Evolutionary conservation across 2,329 filamentous ascomycete species (phyloP), one percentile per base, ranked within the genome.

Genomic region (Aureobasidium sp.): DNA sequence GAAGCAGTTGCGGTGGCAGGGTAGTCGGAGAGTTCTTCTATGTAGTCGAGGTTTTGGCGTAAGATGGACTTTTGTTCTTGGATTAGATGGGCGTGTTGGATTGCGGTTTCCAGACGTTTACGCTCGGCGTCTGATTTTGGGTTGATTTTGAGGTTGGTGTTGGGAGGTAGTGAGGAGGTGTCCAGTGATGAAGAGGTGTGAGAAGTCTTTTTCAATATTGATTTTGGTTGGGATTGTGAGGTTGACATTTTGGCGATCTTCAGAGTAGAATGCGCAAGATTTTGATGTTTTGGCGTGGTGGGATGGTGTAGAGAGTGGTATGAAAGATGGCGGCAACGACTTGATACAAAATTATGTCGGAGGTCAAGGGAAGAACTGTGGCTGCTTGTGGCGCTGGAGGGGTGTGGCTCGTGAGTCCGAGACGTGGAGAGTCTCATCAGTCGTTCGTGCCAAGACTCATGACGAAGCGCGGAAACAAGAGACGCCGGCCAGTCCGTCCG

Each of bases 21-120:
- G 53, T 82, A 79, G 62, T 84, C 86, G 66, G 89, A 84, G 5
- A 96, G 86, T 15, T 83, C 78, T 68, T 96, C 82, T 65, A 93
- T 84, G 69, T 82, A 81, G 66, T 87, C 81, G 62, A 92, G 81
- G 66, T 97, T 93, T 65, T 86, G 12, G 77, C 43, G 83, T 77
- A 96, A 88, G 66, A 89, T 81, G 53, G 89, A 84, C 74, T 93
- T 95, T 70, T 89, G 89, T 68, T 90, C 82, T 74, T 96, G 89
- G 57, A 97, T 86, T 61, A 90, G 84, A 67, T 83, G 83, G 46
- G 93, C 93, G 78, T 97, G 92, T 70, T 91, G 84, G 63, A 94
- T 77, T 55, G 92, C 93, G 62, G 90, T 82, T 63, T 87, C 82
- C n/a, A 77, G 74, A 68, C 80, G 76, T 67, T 74, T 73, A 63